Evolutionary conservation across 2,329 filamentous ascomycete genomes (phyloP).

Genomic region (Diaporthe helianthi): DNA sequence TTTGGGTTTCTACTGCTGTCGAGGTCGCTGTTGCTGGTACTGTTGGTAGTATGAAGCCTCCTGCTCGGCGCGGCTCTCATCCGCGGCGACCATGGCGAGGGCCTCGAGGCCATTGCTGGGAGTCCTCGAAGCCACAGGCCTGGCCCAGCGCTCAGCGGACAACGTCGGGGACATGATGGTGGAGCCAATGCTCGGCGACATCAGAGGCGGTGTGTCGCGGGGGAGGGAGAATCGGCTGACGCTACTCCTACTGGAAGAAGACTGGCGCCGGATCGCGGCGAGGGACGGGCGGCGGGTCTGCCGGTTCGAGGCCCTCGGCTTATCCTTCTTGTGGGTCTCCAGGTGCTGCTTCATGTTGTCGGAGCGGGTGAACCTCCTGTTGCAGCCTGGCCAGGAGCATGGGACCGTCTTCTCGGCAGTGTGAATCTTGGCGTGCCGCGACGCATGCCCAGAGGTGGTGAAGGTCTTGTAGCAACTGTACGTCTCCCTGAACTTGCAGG

Average conservation of each 20-base stretch:
- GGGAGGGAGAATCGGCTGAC: constrained; percentile 33
- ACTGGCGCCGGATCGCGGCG: constrained; percentile 37
- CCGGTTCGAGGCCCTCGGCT: constrained; percentile 52
- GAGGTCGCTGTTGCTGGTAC: constrained; percentile 20
- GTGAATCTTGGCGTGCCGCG: constrained; percentile 84
- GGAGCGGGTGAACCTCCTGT: constrained; percentile 79
- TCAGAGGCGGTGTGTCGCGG: constrained; percentile 44
- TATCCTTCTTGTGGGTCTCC: constrained; percentile 75
- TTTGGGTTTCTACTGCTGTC: neutral
- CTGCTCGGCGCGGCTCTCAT: constrained; percentile 51
- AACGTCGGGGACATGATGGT: constrained; percentile 57
- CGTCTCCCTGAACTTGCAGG: constrained; percentile 74
- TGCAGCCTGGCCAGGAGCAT: constrained; percentile 65
- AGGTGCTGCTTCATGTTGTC: constrained; percentile 91
- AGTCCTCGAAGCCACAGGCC: constrained; percentile 50
- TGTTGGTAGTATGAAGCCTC: constrained; percentile 41
- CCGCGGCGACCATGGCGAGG: constrained; percentile 60
- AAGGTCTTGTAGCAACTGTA: constrained; percentile 80
- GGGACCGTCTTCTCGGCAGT: constrained; percentile 79
- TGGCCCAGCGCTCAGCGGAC: constrained; percentile 53
- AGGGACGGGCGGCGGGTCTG: constrained; percentile 38
- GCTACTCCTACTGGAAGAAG: constrained; percentile 40
- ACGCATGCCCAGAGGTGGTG: constrained; percentile 85
- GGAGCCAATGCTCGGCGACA: constrained; percentile 44
- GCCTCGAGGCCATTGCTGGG: constrained; percentile 62